A percentile compares a stretch with the other conserved stretches of the same genome.
phyloP scores from a whole-genome alignment of 2,329 filamentous ascomycete genomes.

The Penicillium sp. region DNA sequence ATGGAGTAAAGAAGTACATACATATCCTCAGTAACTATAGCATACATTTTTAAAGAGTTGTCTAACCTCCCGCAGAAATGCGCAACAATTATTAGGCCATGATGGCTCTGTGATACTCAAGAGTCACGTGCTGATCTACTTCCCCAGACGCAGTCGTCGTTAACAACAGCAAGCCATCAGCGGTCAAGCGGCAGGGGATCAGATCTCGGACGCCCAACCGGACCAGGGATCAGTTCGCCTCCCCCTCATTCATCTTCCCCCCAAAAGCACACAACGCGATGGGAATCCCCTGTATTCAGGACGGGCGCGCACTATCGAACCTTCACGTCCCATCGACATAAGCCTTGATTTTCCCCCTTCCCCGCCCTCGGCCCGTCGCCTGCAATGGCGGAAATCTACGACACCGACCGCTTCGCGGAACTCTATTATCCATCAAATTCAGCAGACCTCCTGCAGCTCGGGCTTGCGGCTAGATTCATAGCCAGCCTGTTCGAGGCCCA shows the following conservation, averaged over 20 bases:
- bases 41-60: background rate
- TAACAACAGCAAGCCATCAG: background rate
- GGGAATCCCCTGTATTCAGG: conserved; percentile 2
- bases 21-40: no score
- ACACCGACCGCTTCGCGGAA: conserved; percentile 24
- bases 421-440: conserved; percentile 24
- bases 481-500: conserved; percentile 18
- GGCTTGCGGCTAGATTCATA: conserved; percentile 21
- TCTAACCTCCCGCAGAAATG: background rate
- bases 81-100: background rate
- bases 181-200: conserved; percentile 5
- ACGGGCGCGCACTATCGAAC: conserved; percentile 6
- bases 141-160: background rate
- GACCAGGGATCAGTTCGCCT: conserved; percentile 5
- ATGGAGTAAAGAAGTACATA: background rate
- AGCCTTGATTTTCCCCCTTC: background rate
- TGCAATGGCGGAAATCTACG: conserved; percentile 24
- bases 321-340: background rate
- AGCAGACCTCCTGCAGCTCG: conserved; percentile 22
- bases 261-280: background rate
- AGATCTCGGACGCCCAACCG: conserved; percentile 3
- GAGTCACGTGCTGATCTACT: background rate
- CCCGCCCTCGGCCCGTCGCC: background rate
- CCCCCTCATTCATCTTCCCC: background rate
- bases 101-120: background rate